phyloP scores from a whole-genome alignment of 75 land plant species.

The Pinus taeda region DNA sequence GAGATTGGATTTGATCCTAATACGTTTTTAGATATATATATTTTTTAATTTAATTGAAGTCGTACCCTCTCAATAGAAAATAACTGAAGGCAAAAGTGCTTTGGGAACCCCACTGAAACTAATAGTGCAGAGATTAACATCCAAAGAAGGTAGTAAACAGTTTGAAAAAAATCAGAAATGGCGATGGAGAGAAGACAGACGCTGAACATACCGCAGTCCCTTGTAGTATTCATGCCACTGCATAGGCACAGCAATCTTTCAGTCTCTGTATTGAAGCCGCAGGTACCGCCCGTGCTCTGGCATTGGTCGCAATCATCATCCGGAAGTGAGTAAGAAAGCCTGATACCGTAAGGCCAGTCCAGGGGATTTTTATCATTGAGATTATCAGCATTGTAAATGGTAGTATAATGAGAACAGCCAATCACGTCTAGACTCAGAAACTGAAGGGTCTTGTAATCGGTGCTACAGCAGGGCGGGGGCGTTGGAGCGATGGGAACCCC shows the following conservation, averaged over 20 bases:
- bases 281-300: neutral
- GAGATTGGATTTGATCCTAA: too few species aligned
- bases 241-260: too few species aligned
- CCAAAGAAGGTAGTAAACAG: neutral
- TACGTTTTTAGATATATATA: too few species aligned
- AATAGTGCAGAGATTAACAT: too few species aligned
- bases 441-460: neutral
- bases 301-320: neutral
- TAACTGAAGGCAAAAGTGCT: too few species aligned
- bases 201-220: neutral
- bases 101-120: too few species aligned
- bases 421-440: neutral
- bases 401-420: conserved; percentile 1
- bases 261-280: too few species aligned
- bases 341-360: conserved; percentile 8
- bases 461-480: conserved; percentile 1
- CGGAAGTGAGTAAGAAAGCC: neutral
- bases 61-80: too few species aligned
- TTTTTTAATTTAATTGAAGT: too few species aligned
- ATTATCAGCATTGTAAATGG: neutral
- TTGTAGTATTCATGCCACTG: too few species aligned
- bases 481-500: neutral
- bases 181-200: neutral
- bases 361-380: neutral
- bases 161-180: neutral